A percentile compares a stretch with the other conserved stretches of the same genome.
Conservation (phyloP, 2,329 filamentous ascomycete species). For the Calcarisporium arbuscula region DNA sequence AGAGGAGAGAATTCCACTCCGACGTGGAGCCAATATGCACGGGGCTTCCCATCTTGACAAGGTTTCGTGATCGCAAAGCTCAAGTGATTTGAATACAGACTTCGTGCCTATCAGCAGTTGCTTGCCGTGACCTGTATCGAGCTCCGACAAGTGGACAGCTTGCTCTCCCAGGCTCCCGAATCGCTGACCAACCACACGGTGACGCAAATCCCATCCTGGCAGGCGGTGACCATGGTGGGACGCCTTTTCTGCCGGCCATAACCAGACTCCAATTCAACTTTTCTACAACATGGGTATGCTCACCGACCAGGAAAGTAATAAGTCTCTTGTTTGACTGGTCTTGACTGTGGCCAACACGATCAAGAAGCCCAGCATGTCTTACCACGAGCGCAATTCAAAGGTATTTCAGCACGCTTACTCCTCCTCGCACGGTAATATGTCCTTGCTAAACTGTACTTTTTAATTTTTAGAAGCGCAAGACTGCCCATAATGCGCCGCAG, state of each 20-base stretch:
- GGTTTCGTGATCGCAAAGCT: no score
- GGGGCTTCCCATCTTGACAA: constrained; percentile 38
- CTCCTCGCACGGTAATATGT: not conserved
- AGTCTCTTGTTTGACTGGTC: not conserved
- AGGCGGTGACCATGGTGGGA: constrained; percentile 10
- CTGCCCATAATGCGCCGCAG: constrained; percentile 29
- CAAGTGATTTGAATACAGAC: not conserved
- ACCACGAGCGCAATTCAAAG: constrained; percentile 25
- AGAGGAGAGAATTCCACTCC: constrained; percentile 68
- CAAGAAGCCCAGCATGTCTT: constrained; percentile 20
- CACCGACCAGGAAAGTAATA: constrained; percentile 1
- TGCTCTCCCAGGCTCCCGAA: constrained; percentile 1
- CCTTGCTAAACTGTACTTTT: not conserved
- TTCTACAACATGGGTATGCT: constrained; percentile 6
- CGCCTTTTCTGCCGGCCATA: constrained; percentile 21
- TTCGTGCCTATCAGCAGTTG: no score
- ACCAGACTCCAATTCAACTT: constrained; percentile 5
- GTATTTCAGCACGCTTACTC: constrained; percentile 7
- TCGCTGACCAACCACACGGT: constrained; percentile 15
- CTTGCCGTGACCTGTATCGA: no score
- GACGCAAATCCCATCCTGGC: constrained; percentile 8
- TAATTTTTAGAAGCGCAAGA: constrained; percentile 42
- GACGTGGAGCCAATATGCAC: constrained; percentile 56
- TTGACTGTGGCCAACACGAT: no score
- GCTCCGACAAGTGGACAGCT: not conserved